Percentiles rank a stretch among this genome's conserved stretches.
Conservation (phyloP, 176 grass and related monocot species). For the Aegilops bicornis region DNA sequence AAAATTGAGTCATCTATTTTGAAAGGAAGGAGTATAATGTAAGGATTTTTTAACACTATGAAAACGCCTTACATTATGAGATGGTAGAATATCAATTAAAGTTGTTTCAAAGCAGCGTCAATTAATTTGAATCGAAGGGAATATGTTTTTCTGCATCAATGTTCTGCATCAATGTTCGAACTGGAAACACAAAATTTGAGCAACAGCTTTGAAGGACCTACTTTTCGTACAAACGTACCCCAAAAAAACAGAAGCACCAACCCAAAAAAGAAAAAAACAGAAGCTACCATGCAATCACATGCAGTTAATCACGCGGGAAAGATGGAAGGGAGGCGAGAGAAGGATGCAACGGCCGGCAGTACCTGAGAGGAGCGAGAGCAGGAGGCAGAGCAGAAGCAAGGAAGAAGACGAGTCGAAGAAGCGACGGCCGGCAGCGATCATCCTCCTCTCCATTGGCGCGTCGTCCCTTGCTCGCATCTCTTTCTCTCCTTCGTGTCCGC, state of each 20-base stretch:
- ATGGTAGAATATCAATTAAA: too few species aligned
- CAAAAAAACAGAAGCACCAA: too few species aligned
- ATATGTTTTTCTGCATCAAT: not conserved
- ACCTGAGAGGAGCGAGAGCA: conserved; percentile 29
- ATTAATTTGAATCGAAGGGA: too few species aligned
- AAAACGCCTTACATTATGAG: too few species aligned
- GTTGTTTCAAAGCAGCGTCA: too few species aligned
- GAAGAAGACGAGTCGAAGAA: not conserved
- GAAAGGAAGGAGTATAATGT: too few species aligned
- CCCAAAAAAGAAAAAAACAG: not conserved
- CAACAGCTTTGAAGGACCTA: too few species aligned
- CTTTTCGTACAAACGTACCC: too few species aligned
- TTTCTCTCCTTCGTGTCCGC: not conserved
- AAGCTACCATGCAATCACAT: not conserved
- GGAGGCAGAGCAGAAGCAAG: conserved; percentile 30
- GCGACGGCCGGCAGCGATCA: not conserved
- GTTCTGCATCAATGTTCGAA: not conserved
- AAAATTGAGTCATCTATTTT: too few species aligned
- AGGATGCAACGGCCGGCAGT: not conserved
- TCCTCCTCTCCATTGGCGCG: not conserved
- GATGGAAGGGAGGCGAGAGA: not conserved
- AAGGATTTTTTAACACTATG: too few species aligned
- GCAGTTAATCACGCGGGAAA: not conserved
- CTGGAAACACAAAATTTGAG: too few species aligned
- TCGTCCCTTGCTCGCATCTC: not conserved